Evolutionary conservation across 106 monocot species (phyloP).

Genomic region (Allium sativum): DNA sequence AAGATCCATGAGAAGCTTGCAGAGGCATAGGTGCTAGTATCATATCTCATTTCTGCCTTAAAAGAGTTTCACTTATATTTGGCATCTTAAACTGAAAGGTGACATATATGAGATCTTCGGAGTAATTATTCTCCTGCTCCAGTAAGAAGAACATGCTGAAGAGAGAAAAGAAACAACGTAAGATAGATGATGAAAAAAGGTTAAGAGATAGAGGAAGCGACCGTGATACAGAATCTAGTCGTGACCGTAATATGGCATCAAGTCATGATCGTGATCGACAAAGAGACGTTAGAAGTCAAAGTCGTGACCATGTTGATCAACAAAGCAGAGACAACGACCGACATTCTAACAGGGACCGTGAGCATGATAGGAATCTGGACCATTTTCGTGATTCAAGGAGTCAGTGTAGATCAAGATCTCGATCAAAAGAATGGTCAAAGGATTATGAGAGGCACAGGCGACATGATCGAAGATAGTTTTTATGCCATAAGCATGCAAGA

Average conservation of each 20-base stretch:
- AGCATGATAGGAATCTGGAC: constrained; percentile 29
- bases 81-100: too few species aligned
- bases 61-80: too few species aligned
- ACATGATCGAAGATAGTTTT: too few species aligned
- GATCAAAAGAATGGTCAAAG: constrained; percentile 36
- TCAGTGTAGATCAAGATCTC: constrained; percentile 57
- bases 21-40: constrained; percentile 79
- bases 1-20: constrained; percentile 76
- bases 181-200: constrained; percentile 10
- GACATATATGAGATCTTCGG: not conserved
- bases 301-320: constrained; percentile 22
- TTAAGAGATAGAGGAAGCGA: constrained; percentile 11
- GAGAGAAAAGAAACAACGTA: not conserved
- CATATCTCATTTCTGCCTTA: too few species aligned
- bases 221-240: constrained; percentile 19
- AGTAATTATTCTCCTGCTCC: not conserved
- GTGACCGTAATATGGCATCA: constrained; percentile 6
- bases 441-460: constrained; percentile 70
- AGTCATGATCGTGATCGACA: constrained; percentile 5
- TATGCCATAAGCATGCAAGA: too few species aligned
- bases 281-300: constrained; percentile 17
- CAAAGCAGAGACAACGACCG: constrained; percentile 42
- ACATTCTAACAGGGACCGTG: constrained; percentile 33
- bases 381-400: constrained; percentile 41
- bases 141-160: too few species aligned